These are phyloP conservation scores for Actinomucor elegans DNA, from an alignment of 371 early-diverging fungal genomes.

Conservation along the genomic window DNA sequence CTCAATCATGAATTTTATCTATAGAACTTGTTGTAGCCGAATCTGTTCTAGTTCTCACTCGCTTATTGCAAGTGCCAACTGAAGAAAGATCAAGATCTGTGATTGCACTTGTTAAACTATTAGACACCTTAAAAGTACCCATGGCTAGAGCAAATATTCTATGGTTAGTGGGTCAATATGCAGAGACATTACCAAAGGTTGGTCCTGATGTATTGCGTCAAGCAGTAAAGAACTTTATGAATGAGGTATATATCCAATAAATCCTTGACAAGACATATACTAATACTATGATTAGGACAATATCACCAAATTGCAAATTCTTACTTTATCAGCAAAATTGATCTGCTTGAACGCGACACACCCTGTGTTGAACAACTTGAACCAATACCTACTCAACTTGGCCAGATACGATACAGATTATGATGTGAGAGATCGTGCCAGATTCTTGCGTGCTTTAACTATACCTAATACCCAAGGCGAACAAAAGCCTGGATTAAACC, in stretches of 20 bases:
- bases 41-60: slow-evolving; percentile 75
- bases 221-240: slow-evolving; percentile 69
- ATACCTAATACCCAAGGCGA: slow-evolving; percentile 38
- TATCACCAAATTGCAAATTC: slow-evolving; percentile 75
- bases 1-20: background rate
- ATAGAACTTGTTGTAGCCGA: slow-evolving; percentile 78
- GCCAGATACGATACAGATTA: slow-evolving; percentile 88
- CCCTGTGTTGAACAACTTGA: slow-evolving; percentile 50
- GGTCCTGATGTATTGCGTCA: slow-evolving; percentile 85
- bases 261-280: too few relatives aligned
- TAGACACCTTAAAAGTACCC: slow-evolving; percentile 69
- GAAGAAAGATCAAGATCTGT: slow-evolving; percentile 58
- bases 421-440: slow-evolving; percentile 89
- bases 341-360: slow-evolving; percentile 50
- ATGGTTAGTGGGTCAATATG: slow-evolving; percentile 86
- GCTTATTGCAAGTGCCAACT: slow-evolving; percentile 62
- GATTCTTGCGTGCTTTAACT: slow-evolving; percentile 77
- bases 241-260: slow-evolving; percentile 55
- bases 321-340: slow-evolving; percentile 79
- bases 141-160: slow-evolving; percentile 75
- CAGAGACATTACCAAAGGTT: slow-evolving; percentile 52
- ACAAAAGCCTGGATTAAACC: slow-evolving; percentile 39
- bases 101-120: slow-evolving; percentile 61
- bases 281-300: slow-evolving; percentile 45
- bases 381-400: slow-evolving; percentile 78